Base-by-base conservation (phyloP, 2,329 filamentous ascomycete genomes). In the Apiospora aurea region DNA sequence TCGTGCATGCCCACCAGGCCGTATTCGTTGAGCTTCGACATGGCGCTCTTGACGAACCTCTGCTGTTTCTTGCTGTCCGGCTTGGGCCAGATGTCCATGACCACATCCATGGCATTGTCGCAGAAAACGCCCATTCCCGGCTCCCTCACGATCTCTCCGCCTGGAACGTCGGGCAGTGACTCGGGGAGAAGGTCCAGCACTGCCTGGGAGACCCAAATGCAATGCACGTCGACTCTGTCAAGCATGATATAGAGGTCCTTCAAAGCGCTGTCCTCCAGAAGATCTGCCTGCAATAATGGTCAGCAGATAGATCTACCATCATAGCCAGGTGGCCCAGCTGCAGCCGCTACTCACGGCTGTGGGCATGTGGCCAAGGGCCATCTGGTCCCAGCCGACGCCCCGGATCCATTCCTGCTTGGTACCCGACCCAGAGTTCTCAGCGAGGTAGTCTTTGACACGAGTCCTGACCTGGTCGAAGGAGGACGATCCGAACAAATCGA, bases 381-480 rank as follows among this genome's bases (percentile, higher is more conserved):
- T 89, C 81, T 93, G 92, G 77, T 93, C 91, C 92, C 92, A 94
- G 1, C 92, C 92, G 18, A 92, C 85, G 0, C 92, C 92, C 71
- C 91, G 83, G 66, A 92, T 80, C 92, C 92, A 93, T 71, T 89
- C 85, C 8, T 85, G 81, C 46, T 81, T 83, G 0, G 84, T 85
- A 1, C 91, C 91, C 13, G 84, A 85, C 0, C 82, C 85, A 0
- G 87, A 84, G 74, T 91, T 85, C 4, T 77, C 75, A 0, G 76
- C 78, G 34, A 90, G 79, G 73, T 92, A 92, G 1, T 78, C 77
- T 11, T 82, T 82, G 51, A 93, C 81, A 6, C 90, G 85, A 8
- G 76, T 71, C 41, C 86, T 83, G 5, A 91, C 87, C 41, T 92
- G 88, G 0, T 84, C 83, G 73, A 90, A 83, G 6, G 87, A 87